Base-by-base conservation (phyloP, 257 asterid genomes). In the Eucommia ulmoides region DNA sequence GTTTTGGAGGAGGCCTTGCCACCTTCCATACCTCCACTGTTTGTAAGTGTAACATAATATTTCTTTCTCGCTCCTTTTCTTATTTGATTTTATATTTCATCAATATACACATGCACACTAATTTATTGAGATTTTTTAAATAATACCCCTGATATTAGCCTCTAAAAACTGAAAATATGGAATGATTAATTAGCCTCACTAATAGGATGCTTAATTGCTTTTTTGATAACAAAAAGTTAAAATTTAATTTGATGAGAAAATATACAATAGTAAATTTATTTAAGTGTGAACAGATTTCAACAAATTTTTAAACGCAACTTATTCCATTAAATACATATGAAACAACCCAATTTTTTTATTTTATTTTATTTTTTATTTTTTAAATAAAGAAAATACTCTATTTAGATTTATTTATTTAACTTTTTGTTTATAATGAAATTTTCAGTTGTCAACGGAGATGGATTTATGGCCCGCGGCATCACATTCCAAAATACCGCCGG, bases 1-100 rank as follows among this genome's bases (percentile, higher is more conserved):
- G 45, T 38, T 12, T 38, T 38, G 45, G 45, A 38, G 45, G 45
- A 38, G 45, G 45, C 45, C 11, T 18, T 14, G n/a, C 45, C 45
- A 38, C 45, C 7, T 38, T 38, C 45, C 11, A 18, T 2, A 8
- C 45, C 7, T 12, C 45, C 7, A 38, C 45, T 4, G 45, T 38
- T 7, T 12, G 45, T 38, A 38, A 38, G 45, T 38, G 9, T 2
- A 2, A n/a, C n/a, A n/a, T n/a, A n/a, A n/a, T n/a, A n/a, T 26
- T 4, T 26, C 12, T 6, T 26, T 12, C 6, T 26, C 6, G 12
- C 12, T 26, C 12, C 12, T 12, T 26, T 26, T 26, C 6, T 26
- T 26, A 26, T 26, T 26, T 26, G 12, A 26, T 26, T 26, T 26
- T 4, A 26, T 12, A 26, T 26, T 26, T 26, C 12, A 26, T 26